A percentile compares a stretch with the other conserved stretches of the same genome.
Evolutionary conservation across 2,329 filamentous ascomycete genomes (phyloP).

Genomic region (Ambrosiella xylebori): DNA sequence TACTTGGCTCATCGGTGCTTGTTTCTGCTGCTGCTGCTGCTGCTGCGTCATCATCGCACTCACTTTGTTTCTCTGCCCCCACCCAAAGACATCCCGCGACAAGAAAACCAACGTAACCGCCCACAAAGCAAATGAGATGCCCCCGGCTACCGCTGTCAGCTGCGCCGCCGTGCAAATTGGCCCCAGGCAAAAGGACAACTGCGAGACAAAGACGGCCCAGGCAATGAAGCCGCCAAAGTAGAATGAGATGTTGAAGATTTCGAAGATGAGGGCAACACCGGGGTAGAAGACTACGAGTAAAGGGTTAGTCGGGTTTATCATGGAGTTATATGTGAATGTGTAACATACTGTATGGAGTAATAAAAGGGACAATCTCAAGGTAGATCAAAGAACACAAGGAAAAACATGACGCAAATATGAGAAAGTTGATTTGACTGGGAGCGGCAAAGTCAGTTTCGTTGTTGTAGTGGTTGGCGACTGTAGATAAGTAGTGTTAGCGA

Average conservation of each 20-base stretch:
- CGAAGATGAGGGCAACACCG: constrained; percentile 30
- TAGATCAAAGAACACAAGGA: constrained; percentile 38
- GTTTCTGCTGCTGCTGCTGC: too few species aligned
- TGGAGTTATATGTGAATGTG: background rate
- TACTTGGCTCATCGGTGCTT: constrained; percentile 2
- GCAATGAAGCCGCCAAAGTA: constrained; percentile 44
- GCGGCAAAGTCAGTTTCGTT: constrained; percentile 34
- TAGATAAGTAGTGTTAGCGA: background rate
- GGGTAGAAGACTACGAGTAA: constrained; percentile 28
- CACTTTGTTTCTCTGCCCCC: constrained; percentile 17
- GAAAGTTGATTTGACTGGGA: constrained; percentile 40
- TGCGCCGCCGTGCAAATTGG: constrained; percentile 38
- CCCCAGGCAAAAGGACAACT: constrained; percentile 39
- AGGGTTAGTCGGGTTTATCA: background rate
- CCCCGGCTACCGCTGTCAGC: constrained; percentile 36
- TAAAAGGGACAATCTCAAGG: constrained; percentile 32
- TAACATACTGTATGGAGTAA: constrained; percentile 24
- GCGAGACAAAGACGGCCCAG: constrained; percentile 37
- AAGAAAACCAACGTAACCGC: constrained; percentile 28
- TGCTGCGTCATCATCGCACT: background rate
- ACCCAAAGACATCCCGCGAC: constrained; percentile 28
- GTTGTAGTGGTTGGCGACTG: constrained; percentile 46
- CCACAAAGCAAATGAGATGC: constrained; percentile 38
- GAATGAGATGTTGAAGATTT: constrained; percentile 35
- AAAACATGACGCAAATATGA: constrained; percentile 36